Conservation (phyloP, 2,329 filamentous ascomycete genomes). For the Monosporascus sp. region DNA sequence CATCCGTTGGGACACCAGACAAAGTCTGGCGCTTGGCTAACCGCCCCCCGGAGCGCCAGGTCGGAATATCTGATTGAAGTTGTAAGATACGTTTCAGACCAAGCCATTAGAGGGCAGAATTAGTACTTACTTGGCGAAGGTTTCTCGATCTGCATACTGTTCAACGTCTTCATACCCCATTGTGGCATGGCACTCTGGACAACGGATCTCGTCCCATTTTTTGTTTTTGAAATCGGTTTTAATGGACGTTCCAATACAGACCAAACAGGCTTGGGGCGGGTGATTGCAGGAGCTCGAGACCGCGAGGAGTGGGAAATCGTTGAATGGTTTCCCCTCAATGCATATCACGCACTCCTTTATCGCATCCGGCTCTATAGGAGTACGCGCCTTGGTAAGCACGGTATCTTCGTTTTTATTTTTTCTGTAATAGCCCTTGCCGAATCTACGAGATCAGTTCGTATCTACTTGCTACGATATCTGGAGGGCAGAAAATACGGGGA, state of each 20-base stretch:
- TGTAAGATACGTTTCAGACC: neutral
- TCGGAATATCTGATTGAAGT: conserved; percentile 1
- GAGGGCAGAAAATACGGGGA: neutral
- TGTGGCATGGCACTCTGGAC: conserved; percentile 1
- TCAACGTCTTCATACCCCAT: conserved; percentile 3
- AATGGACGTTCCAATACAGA: conserved; percentile 2
- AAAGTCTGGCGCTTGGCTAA: conserved; percentile 27
- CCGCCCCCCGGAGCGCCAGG: conserved; percentile 1
- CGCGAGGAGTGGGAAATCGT: neutral
- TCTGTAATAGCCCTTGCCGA: neutral
- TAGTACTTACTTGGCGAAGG: neutral
- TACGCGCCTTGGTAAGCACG: neutral
- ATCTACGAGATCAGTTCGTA: neutral
- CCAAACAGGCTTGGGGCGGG: conserved; percentile 1
- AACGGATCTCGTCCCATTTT: conserved; percentile 2
- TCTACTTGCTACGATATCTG: neutral
- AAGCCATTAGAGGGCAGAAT: neutral
- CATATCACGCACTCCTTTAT: conserved; percentile 2
- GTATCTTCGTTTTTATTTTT: neutral
- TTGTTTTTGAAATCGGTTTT: conserved; percentile 1
- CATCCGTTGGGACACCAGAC: conserved; percentile 36
- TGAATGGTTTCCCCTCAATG: neutral
- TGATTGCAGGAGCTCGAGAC: conserved; percentile 2
- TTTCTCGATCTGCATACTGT: conserved; percentile 2
- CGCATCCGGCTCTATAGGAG: neutral